A percentile compares a stretch with the other conserved stretches of the same genome.
phyloP scores from a whole-genome alignment of 2,329 filamentous ascomycete species.

The Fusarium paranaense region DNA sequence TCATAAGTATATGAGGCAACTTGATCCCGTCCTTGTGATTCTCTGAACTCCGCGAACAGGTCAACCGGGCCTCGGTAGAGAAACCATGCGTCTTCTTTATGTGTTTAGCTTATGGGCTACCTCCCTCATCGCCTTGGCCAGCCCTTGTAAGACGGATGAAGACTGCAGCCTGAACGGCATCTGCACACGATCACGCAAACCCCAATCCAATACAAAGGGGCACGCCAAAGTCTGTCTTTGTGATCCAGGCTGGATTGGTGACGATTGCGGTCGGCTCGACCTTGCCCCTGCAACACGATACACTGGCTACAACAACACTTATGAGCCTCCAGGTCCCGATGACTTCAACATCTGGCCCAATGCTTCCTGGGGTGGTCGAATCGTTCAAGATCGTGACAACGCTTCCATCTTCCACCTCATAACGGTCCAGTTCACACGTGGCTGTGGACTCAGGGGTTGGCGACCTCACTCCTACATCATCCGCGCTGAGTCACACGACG shows the following conservation, averaged over 20 bases:
- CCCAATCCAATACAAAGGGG: neutral
- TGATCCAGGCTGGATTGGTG: constrained; percentile 58
- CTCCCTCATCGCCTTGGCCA: neutral
- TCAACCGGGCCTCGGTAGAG: neutral
- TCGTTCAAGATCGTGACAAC: constrained; percentile 56
- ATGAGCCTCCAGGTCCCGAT: constrained; percentile 46
- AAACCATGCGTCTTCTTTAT: neutral
- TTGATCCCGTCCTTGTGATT: neutral
- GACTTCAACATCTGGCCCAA: constrained; percentile 42
- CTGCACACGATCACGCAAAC: constrained; percentile 19
- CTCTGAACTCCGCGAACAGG: neutral
- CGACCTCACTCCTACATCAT: constrained; percentile 58
- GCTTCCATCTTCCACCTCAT: constrained; percentile 57
- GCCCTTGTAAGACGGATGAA: constrained; percentile 37
- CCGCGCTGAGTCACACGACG: constrained; percentile 57
- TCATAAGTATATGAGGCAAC: neutral
- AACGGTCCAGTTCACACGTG: constrained; percentile 57
- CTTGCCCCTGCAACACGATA: constrained; percentile 53
- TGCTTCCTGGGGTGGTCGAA: constrained; percentile 61
- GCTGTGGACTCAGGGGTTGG: constrained; percentile 61
- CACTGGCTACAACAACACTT: constrained; percentile 60
- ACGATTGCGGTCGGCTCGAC: constrained; percentile 59
- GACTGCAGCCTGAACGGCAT: constrained; percentile 49
- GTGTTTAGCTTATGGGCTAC: neutral
- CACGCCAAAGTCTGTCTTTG: constrained; percentile 34